These are phyloP conservation scores for Nevesoporus exiguus DNA, from an alignment of 768 basidiomycete genomes.

Conservation along the genomic window DNA sequence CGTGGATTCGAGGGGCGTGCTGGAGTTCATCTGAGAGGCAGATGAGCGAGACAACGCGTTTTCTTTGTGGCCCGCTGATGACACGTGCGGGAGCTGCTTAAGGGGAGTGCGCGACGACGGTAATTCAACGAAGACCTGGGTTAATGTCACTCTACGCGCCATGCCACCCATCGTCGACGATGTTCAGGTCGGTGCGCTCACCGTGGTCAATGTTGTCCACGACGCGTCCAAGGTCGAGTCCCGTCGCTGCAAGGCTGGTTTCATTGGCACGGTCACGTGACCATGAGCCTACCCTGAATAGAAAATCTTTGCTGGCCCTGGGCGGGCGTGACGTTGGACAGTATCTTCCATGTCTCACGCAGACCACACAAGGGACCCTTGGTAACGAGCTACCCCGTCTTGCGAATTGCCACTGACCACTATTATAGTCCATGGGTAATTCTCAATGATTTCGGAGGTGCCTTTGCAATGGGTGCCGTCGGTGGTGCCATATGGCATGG, in stretches of 20 bases:
- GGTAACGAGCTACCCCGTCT: conserved; percentile 43
- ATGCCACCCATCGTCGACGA: conserved; percentile 19
- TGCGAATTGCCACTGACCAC: not conserved
- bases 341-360: conserved; percentile 67
- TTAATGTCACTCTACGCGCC: conserved; percentile 28
- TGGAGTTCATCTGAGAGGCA: conserved; percentile 29
- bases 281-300: conserved; percentile 31
- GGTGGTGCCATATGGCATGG: conserved; percentile 99
- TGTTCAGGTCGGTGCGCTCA: conserved; percentile 10
- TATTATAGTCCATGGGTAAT: conserved; percentile 89
- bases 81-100: conserved; percentile 26
- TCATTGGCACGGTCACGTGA: conserved; percentile 33
- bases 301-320: conserved; percentile 16
- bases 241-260: not conserved
- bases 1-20: conserved; percentile 27
- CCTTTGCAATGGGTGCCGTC: conserved; percentile 96
- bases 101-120: conserved; percentile 35
- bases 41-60: conserved; percentile 39
- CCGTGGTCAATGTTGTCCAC: conserved; percentile 14
- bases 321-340: not conserved
- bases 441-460: conserved; percentile 96
- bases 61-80: conserved; percentile 43
- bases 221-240: conserved; percentile 21
- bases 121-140: conserved; percentile 58
- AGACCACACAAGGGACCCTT: conserved; percentile 93